Evolutionary conservation across 768 basidiomycete genomes (phyloP).

Genomic region (Boletellus ananas): DNA sequence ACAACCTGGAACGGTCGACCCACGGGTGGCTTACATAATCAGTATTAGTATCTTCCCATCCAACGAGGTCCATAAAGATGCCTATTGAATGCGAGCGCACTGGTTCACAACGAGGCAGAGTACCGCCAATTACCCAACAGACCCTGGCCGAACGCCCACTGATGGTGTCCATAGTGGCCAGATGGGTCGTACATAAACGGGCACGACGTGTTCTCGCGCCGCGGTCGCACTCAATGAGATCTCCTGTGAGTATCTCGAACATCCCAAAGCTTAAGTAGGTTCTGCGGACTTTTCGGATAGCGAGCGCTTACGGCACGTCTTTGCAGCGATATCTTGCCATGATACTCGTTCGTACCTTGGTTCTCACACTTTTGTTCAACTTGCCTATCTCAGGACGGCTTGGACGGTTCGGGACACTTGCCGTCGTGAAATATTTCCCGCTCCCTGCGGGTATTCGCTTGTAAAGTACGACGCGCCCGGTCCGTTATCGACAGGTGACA

Average conservation of each 20-base stretch:
- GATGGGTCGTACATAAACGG: constrained; percentile 7
- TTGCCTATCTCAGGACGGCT: constrained; percentile 14
- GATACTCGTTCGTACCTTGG: not conserved
- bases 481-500: not conserved
- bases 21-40: constrained; percentile 28
- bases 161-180: too few relatives aligned
- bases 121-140: too few relatives aligned
- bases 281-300: constrained; percentile 5
- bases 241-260: constrained; percentile 17
- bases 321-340: too few relatives aligned
- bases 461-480: too few relatives aligned
- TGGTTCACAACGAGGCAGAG: constrained; percentile 2
- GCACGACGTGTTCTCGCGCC: constrained; percentile 8
- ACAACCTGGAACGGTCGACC: constrained; percentile 7
- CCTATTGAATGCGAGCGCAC: not conserved
- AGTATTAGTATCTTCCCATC: not conserved
- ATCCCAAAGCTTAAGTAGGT: not conserved
- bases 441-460: not conserved
- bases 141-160: too few relatives aligned
- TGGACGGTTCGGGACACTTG: too few relatives aligned
- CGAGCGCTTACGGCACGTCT: constrained; percentile 2
- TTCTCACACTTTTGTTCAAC: constrained; percentile 21
- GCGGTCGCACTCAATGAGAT: not conserved
- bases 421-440: not conserved
- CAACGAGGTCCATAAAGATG: too few relatives aligned